A percentile compares a stretch with the other conserved stretches of the same genome.
phyloP scores from a whole-genome alignment of 139 green algal species.

The Nannochloris sp. region DNA sequence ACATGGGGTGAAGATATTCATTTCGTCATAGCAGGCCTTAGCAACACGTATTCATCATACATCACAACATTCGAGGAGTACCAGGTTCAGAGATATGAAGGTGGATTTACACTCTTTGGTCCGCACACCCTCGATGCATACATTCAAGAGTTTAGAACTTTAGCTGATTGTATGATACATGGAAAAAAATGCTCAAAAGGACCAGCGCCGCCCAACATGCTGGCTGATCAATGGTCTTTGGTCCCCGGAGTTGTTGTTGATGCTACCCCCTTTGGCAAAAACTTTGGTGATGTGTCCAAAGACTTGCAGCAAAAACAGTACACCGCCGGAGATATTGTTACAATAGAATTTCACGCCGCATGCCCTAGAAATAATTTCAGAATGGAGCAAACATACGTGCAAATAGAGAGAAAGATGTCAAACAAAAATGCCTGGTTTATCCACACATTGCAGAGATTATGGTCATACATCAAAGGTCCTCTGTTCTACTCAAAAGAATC shows the following conservation, averaged over 20 bases:
- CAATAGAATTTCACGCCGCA: conserved; percentile 53
- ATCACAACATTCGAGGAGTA: conserved; percentile 82
- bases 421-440: not conserved
- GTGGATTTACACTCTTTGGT: conserved; percentile 71
- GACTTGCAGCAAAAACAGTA: conserved; percentile 29
- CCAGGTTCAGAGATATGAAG: conserved; percentile 72
- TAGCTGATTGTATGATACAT: conserved; percentile 52
- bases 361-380: conserved; percentile 68
- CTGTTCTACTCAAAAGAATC: not conserved
- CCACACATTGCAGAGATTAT: conserved; percentile 1
- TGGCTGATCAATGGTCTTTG: conserved; percentile 49
- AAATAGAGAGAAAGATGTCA: conserved; percentile 40
- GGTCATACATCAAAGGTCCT: too few species aligned
- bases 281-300: conserved; percentile 53
- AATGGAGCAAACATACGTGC: conserved; percentile 53
- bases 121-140: conserved; percentile 78
- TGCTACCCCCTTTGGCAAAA: conserved; percentile 25
- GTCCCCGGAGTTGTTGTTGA: conserved; percentile 66
- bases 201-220: conserved; percentile 46
- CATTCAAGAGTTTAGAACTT: conserved; percentile 66
- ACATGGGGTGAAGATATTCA: conserved; percentile 26
- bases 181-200: conserved; percentile 18
- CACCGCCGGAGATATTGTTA: conserved; percentile 27
- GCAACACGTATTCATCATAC: conserved; percentile 74
- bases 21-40: conserved; percentile 64